These are phyloP conservation scores for Immersiella caudata DNA, from an alignment of 495 filamentous ascomycete species.

Conservation along the genomic window DNA sequence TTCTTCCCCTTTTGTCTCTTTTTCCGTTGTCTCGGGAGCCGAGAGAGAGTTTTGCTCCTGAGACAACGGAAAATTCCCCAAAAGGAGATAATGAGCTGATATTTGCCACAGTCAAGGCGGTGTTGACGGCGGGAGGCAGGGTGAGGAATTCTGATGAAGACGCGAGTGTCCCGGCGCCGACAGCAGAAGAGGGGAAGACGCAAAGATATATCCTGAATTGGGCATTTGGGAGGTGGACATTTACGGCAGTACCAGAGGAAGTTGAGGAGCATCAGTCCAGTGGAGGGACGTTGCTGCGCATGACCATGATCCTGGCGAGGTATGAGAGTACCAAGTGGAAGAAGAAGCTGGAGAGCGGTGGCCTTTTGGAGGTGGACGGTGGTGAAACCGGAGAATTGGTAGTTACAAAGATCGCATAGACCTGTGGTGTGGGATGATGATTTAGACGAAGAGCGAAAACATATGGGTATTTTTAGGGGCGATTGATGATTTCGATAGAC, in stretches of 20 bases:
- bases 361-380: constrained; percentile 56
- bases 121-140: constrained; percentile 61
- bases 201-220: constrained; percentile 86
- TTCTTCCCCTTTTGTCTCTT: no score
- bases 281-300: constrained; percentile 59
- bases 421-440: background rate
- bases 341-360: constrained; percentile 71
- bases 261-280: constrained; percentile 52
- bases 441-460: constrained; percentile 8
- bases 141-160: constrained; percentile 66
- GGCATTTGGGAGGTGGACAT: constrained; percentile 96
- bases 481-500: background rate
- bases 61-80: no score
- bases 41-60: no score
- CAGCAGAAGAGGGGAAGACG: constrained; percentile 9
- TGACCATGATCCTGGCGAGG: constrained; percentile 83
- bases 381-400: constrained; percentile 40
- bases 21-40: no score
- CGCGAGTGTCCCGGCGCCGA: constrained; percentile 17
- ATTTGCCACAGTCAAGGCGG: no score
- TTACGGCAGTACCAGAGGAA: constrained; percentile 59
- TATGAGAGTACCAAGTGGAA: constrained; percentile 89
- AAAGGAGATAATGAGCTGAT: no score
- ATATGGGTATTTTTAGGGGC: background rate
- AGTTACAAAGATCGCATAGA: constrained; percentile 47